A percentile compares a stretch with the other conserved stretches of the same genome.
Conservation (phyloP, 345 rosid species). For the Citrus reticulata region DNA sequence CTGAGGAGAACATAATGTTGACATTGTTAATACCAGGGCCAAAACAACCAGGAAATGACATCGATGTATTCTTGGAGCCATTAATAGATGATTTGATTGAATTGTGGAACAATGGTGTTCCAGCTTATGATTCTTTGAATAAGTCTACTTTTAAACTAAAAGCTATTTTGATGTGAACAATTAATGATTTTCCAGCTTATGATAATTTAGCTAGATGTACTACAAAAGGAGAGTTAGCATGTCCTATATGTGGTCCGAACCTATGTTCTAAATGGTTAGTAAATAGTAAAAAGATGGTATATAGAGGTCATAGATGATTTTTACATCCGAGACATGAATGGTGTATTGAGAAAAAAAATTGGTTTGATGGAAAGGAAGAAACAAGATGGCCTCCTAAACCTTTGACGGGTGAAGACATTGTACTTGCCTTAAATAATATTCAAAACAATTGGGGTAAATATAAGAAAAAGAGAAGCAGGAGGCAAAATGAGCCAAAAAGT, state of each 20-base stretch:
- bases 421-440: not conserved
- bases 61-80: not conserved
- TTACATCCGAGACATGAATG: not conserved
- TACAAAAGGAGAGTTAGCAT: not conserved
- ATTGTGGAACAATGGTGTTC: not conserved
- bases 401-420: not conserved
- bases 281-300: not conserved
- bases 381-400: not conserved
- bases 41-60: not conserved
- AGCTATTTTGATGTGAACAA: not conserved
- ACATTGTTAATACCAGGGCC: not conserved
- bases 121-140: not conserved
- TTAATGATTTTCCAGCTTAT: not conserved
- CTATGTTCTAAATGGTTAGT: not conserved
- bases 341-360: not conserved
- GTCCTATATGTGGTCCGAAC: not conserved
- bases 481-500: too few relatives aligned
- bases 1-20: not conserved
- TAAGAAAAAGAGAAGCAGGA: not conserved
- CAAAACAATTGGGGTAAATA: not conserved
- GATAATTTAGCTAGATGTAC: not conserved
- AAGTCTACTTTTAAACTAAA: not conserved
- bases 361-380: not conserved
- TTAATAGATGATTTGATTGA: not conserved
- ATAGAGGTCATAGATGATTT: not conserved